A percentile compares a stretch with the other conserved stretches of the same genome.
Evolutionary conservation across 164 flowering plant species (phyloP).

Genomic region (Annona cherimola): DNA sequence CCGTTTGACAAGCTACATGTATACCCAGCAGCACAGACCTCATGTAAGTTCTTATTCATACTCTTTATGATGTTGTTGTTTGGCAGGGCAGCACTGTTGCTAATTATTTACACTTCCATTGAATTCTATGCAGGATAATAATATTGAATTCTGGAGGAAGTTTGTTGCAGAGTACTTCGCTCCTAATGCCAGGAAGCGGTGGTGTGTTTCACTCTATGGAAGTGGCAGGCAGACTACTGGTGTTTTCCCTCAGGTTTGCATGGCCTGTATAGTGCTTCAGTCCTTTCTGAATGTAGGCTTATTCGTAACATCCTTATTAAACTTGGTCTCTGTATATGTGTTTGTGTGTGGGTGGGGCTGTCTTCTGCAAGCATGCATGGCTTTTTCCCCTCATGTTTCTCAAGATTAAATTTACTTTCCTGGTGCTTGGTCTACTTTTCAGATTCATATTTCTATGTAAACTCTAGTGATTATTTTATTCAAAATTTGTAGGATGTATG

Average conservation of each 20-base stretch:
- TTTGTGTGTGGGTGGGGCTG: too few species aligned
- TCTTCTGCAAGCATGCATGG: too few species aligned
- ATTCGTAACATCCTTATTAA: too few species aligned
- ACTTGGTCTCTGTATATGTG: too few species aligned
- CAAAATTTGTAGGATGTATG: constrained; percentile 75
- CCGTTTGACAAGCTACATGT: constrained; percentile 84
- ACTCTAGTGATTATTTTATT: background rate
- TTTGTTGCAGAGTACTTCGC: constrained; percentile 92
- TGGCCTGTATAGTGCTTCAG: too few species aligned
- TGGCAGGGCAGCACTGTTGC: background rate
- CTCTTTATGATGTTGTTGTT: background rate
- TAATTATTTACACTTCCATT: constrained; percentile 4
- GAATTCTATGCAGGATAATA: constrained; percentile 65
- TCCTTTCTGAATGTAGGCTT: too few species aligned
- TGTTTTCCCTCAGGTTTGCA: constrained; percentile 89
- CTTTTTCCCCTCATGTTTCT: background rate
- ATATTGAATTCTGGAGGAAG: constrained; percentile 96
- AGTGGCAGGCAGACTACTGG: constrained; percentile 95
- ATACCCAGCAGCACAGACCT: constrained; percentile 89
- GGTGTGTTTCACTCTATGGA: constrained; percentile 99
- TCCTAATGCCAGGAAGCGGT: constrained; percentile 94
- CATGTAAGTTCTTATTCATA: constrained; percentile 38
- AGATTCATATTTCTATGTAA: background rate
- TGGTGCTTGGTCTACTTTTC: background rate
- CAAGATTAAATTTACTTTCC: background rate